These are phyloP conservation scores for Phaeophleospora eucalypticola DNA, from an alignment of 2,329 filamentous ascomycete species.

Conservation along the genomic window DNA sequence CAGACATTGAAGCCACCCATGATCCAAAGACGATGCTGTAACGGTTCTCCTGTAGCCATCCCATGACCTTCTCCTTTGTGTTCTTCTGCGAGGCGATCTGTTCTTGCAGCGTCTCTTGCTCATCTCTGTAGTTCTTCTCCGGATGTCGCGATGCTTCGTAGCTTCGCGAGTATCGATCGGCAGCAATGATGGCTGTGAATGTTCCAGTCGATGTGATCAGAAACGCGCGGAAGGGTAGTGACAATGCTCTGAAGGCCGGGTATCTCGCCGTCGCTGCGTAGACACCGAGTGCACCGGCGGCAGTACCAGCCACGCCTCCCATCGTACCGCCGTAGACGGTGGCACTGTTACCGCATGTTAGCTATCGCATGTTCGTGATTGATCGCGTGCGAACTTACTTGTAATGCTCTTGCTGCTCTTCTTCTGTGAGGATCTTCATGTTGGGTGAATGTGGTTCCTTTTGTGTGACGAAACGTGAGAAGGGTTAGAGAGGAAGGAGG, in stretches of 20 bases:
- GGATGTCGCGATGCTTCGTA: constrained; percentile 71
- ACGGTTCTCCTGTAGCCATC: constrained; percentile 74
- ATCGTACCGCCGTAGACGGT: constrained; percentile 75
- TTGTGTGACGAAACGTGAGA: not conserved
- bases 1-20: constrained; percentile 76
- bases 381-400: constrained; percentile 42
- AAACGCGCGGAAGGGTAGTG: constrained; percentile 86
- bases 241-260: constrained; percentile 73
- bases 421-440: constrained; percentile 95
- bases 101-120: constrained; percentile 54
- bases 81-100: constrained; percentile 55
- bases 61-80: constrained; percentile 57
- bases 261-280: constrained; percentile 66
- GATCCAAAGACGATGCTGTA: constrained; percentile 80
- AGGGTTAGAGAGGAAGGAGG: not conserved
- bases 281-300: constrained; percentile 64
- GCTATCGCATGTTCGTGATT: constrained; percentile 3
- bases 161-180: constrained; percentile 67
- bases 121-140: constrained; percentile 62
- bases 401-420: constrained; percentile 89
- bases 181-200: constrained; percentile 76
- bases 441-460: constrained; percentile 26
- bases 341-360: constrained; percentile 40
- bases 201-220: constrained; percentile 77
- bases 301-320: constrained; percentile 67